A percentile compares a stretch with the other conserved stretches of the same genome.
Evolutionary conservation across 2,329 filamentous ascomycete genomes (phyloP).

Genomic region (Penicillium sp.): DNA sequence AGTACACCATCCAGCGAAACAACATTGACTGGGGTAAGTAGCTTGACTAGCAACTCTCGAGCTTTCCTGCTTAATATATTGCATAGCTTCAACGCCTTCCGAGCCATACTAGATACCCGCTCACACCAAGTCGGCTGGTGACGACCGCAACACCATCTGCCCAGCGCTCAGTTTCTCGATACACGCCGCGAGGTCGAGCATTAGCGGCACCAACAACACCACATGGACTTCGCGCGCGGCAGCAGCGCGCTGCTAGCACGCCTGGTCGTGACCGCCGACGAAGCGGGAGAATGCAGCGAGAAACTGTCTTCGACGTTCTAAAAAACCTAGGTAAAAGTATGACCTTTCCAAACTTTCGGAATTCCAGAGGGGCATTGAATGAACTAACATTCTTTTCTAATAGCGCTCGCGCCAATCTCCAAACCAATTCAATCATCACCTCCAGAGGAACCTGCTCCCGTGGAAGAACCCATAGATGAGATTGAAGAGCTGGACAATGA

Average conservation of each 20-base stretch:
- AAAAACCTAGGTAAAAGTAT: conserved; percentile 49
- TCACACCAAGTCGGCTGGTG: conserved; percentile 34
- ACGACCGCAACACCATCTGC: conserved; percentile 29
- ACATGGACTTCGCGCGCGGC: conserved; percentile 50
- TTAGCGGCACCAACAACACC: conserved; percentile 48
- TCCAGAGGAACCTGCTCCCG: conserved; percentile 26
- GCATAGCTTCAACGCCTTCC: conserved; percentile 34
- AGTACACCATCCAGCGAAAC: conserved; percentile 28
- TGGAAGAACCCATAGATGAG: conserved; percentile 24
- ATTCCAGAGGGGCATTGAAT: neutral
- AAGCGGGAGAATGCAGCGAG: conserved; percentile 47
- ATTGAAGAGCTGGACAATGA: conserved; percentile 47
- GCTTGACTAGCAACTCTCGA: neutral
- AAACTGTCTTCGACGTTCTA: conserved; percentile 52
- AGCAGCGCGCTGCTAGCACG: conserved; percentile 50
- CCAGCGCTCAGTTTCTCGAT: conserved; percentile 31
- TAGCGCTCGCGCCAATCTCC: conserved; percentile 48
- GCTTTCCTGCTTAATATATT: conserved; percentile 1
- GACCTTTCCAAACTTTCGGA: neutral
- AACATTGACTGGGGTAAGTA: conserved; percentile 25
- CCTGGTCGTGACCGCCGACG: conserved; percentile 46
- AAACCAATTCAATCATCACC: conserved; percentile 46
- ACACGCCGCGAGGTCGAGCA: conserved; percentile 31
- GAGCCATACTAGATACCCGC: conserved; percentile 27
- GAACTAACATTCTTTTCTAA: conserved; percentile 1